Conservation (phyloP, 1,284 basidiomycete genomes). For the Ganoderma multipileum region DNA sequence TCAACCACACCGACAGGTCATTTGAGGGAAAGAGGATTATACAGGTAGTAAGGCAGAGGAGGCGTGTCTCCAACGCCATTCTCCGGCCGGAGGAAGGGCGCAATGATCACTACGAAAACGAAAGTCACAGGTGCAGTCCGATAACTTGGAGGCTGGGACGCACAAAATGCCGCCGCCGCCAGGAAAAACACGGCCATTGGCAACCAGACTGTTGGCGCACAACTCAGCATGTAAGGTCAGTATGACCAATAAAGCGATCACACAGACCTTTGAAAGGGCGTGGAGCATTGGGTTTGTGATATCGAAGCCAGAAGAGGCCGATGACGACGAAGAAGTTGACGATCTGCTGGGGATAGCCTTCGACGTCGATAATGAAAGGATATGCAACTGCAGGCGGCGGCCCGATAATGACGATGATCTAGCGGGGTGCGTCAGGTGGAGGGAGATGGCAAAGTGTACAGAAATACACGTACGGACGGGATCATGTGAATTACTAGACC, state of each 20-base stretch:
- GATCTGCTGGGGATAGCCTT: slow-evolving; percentile 64
- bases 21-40: slow-evolving; percentile 24
- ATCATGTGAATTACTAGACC: slow-evolving; percentile 66
- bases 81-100: slow-evolving; percentile 61
- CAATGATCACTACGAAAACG: slow-evolving; percentile 51
- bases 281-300: slow-evolving; percentile 50
- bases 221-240: neutral
- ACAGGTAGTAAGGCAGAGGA: slow-evolving; percentile 66
- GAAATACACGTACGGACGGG: slow-evolving; percentile 54
- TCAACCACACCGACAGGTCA: neutral
- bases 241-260: neutral
- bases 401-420: slow-evolving; percentile 60
- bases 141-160: slow-evolving; percentile 18
- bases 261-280: slow-evolving; percentile 61
- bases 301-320: slow-evolving; percentile 65
- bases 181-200: slow-evolving; percentile 64
- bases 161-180: slow-evolving; percentile 57
- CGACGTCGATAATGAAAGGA: slow-evolving; percentile 66
- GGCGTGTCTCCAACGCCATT: slow-evolving; percentile 64
- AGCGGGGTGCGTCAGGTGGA: neutral
- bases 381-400: slow-evolving; percentile 74
- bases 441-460: slow-evolving; percentile 29
- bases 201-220: slow-evolving; percentile 53
- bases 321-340: slow-evolving; percentile 63
- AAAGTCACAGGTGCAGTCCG: neutral